Evolutionary conservation across 2,329 filamentous ascomycete species (phyloP), one percentile per base, ranked within the genome.

Genomic region (Pestalotiopsis sp.): DNA sequence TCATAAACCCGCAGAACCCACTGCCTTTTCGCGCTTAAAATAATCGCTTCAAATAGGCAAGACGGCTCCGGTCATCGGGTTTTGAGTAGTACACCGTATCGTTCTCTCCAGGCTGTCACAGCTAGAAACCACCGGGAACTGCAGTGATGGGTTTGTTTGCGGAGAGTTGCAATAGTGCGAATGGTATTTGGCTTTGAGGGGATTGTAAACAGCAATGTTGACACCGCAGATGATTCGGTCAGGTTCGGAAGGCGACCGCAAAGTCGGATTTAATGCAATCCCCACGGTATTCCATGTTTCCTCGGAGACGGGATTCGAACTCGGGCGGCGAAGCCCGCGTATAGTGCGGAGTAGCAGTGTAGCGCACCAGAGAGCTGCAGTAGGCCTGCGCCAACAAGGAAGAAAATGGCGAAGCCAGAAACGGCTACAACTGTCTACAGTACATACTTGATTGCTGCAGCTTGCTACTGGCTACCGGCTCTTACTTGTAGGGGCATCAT

Each of bases 281-380:
- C 59, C 14, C 27, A 20, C n/a, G 14, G n/a, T 62, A 62, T 38
- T 31, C 14, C 27, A 20, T 36, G 14, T 36, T 62, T 20, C 45
- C 59, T 62, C 59, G 59, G 59, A 62, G 25, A 62, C 59, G 59
- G 59, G 31, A 36, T 62, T 62, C 27, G 59, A 20, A 39, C n/a
- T 62, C 59, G 59, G 59, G 38, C 59, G 59, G 45, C 59, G 59
- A 62, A 62, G 27, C 20, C 57, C 23, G 57, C 23, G 25, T 59
- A 6, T 13, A 23, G 11, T 27, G 12, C 11, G 11, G 52, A 58
- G 7, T 52, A 52, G 6, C 31, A 36, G 31, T 36, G n/a, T 52
- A 52, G 45, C 20, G 45, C 20, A 52, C 20, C 45, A 52, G 17
- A 52, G 14, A 52, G 45, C 45, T 52, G 45, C n/a, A 52, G 45